These are phyloP conservation scores for Ajuga chamaepitys DNA, from an alignment of 257 asterid genomes.

Conservation along the genomic window DNA sequence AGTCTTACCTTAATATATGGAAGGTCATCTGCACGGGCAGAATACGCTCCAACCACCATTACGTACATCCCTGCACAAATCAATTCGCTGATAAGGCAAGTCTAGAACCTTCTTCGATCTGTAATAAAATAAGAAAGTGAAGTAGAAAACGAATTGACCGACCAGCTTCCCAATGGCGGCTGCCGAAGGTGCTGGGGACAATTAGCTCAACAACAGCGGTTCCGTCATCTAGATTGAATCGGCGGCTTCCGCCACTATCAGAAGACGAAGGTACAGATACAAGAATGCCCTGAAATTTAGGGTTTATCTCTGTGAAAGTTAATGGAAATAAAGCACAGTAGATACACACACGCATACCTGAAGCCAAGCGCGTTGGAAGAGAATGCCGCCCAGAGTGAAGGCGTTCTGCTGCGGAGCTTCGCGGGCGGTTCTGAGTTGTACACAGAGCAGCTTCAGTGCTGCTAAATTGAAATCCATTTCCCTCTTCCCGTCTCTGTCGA, in stretches of 20 bases:
- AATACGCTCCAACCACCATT: conserved; percentile 83
- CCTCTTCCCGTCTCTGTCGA: neutral
- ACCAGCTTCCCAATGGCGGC: conserved; percentile 56
- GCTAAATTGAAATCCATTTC: conserved; percentile 75
- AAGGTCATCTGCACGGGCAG: conserved; percentile 28
- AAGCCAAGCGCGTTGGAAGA: conserved; percentile 93
- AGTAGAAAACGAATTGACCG: neutral
- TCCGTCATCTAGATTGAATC: conserved; percentile 65
- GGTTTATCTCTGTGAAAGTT: conserved; percentile 11
- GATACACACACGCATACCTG: conserved; percentile 33
- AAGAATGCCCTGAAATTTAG: conserved; percentile 55
- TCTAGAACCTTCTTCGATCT: neutral
- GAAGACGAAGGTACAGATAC: conserved; percentile 36
- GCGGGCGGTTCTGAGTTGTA: conserved; percentile 48
- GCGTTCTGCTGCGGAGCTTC: conserved; percentile 34
- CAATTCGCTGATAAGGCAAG: neutral
- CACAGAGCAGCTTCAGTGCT: conserved; percentile 72
- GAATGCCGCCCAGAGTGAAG: conserved; percentile 64
- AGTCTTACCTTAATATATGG: conserved; percentile 53
- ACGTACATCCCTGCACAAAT: conserved; percentile 57
- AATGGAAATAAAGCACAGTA: neutral
- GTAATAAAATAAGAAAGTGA: neutral
- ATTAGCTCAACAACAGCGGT: conserved; percentile 55
- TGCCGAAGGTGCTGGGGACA: conserved; percentile 31
- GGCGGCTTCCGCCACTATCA: conserved; percentile 18